phyloP scores from a whole-genome alignment of 164 flowering plant species.

The Vitis rupestris region DNA sequence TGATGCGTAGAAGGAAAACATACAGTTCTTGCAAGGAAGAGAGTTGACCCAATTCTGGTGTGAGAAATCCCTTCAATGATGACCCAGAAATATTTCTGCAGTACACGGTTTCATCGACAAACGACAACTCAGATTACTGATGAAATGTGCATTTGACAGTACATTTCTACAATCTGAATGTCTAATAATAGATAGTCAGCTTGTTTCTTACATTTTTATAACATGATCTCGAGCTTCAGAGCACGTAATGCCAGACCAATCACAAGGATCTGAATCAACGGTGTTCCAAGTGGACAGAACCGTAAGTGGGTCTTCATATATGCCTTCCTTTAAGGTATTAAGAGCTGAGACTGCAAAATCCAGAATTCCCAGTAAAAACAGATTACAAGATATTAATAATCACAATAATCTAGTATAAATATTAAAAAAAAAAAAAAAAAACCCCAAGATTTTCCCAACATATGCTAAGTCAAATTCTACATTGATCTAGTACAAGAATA shows the following conservation, averaged over 20 bases:
- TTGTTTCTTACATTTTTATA: slow-evolving; percentile 55
- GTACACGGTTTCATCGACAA: slow-evolving; percentile 11
- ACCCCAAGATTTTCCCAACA: slow-evolving; percentile 8
- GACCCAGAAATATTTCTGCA: slow-evolving; percentile 74
- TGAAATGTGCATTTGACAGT: background rate
- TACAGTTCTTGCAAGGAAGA: slow-evolving; percentile 72
- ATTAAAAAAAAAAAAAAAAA: too few species aligned
- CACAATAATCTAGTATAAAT: background rate
- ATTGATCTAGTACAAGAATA: background rate
- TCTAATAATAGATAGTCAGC: slow-evolving; percentile 1
- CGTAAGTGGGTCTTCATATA: slow-evolving; percentile 70
- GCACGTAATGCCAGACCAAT: slow-evolving; percentile 71
- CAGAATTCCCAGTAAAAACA: slow-evolving; percentile 3
- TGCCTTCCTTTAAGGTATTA: slow-evolving; percentile 58
- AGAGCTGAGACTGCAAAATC: slow-evolving; percentile 59
- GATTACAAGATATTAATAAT: too few species aligned
- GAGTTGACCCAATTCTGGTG: slow-evolving; percentile 66
- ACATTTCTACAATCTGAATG: background rate
- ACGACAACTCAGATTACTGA: background rate
- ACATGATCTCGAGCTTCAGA: slow-evolving; percentile 50
- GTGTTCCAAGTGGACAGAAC: slow-evolving; percentile 69
- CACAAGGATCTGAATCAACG: slow-evolving; percentile 68
- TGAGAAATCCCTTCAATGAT: slow-evolving; percentile 71
- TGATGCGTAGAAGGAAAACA: slow-evolving; percentile 16
- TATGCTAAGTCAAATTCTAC: background rate